A percentile compares a stretch with the other conserved stretches of the same genome.
phyloP scores from a whole-genome alignment of 2,329 filamentous ascomycete genomes.

The Curvularia eragrostidis region DNA sequence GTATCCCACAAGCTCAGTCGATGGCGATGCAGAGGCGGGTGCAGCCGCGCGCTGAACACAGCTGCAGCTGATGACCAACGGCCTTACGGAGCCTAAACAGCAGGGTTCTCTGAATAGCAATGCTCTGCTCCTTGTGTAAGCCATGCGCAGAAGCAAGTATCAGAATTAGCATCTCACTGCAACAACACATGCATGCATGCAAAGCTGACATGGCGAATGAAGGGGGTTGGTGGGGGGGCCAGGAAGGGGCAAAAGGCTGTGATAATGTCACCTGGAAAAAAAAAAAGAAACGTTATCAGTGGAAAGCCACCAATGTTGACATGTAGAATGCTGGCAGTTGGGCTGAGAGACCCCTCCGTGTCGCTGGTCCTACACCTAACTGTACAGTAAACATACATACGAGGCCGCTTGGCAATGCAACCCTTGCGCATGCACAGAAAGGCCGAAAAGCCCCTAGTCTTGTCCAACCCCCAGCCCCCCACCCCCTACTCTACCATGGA shows the following conservation, averaged over 20 bases:
- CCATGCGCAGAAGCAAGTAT: not conserved
- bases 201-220: not conserved
- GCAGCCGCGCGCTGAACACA: constrained; percentile 31
- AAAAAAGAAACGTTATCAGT: not conserved
- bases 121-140: constrained; percentile 7
- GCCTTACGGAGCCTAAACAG: constrained; percentile 11
- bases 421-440: not conserved
- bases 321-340: not conserved
- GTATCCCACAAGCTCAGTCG: constrained; percentile 43
- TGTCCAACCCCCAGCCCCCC: not conserved
- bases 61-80: not conserved
- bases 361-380: not conserved
- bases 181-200: not conserved
- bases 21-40: constrained; percentile 35
- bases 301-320: not conserved
- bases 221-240: not conserved
- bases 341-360: not conserved
- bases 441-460: constrained; percentile 9
- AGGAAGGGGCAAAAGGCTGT: not conserved
- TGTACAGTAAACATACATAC: not conserved
- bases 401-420: not conserved
- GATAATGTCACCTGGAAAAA: not conserved
- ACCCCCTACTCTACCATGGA: constrained; percentile 9
- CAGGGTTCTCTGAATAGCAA: constrained; percentile 1
- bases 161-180: not conserved